phyloP scores from a whole-genome alignment of 768 basidiomycete species.

The Termitomyces sp. region DNA sequence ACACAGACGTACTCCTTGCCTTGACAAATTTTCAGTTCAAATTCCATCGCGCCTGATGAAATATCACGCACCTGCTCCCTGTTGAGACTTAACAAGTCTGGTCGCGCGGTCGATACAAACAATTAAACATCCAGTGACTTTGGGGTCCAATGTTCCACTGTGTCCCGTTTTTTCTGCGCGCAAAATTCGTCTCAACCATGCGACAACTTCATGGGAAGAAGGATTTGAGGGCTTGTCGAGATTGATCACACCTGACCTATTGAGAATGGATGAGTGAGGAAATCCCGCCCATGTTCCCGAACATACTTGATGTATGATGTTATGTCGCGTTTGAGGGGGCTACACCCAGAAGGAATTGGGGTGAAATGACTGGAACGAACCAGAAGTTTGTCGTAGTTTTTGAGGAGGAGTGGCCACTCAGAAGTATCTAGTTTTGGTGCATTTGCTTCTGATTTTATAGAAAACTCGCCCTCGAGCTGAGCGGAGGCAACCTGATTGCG shows the following conservation, averaged over 20 bases:
- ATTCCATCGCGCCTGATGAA: slow-evolving; percentile 1
- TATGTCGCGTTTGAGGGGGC: slow-evolving; percentile 94
- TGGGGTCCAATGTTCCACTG: slow-evolving; percentile 97
- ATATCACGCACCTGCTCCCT: slow-evolving; percentile 77
- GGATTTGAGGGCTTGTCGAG: slow-evolving; percentile 99
- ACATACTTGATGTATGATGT: slow-evolving; percentile 81
- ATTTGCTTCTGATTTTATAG: slow-evolving; percentile 75
- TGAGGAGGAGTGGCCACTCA: slow-evolving; percentile 95
- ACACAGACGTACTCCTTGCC: slow-evolving; percentile 99
- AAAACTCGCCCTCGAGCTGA: slow-evolving; percentile 70
- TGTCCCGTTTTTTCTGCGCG: slow-evolving; percentile 98
- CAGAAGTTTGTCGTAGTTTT: slow-evolving; percentile 98
- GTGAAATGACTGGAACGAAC: slow-evolving; percentile 97
- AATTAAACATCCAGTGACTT: slow-evolving; percentile 97
- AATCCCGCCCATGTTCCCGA: slow-evolving; percentile 10
- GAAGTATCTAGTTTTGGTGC: slow-evolving; percentile 88
- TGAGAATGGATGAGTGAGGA: slow-evolving; percentile 4
- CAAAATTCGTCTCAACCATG: slow-evolving; percentile 96
- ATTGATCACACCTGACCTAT: slow-evolving; percentile 97
- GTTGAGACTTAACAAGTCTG: slow-evolving; percentile 95
- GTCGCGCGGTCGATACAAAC: slow-evolving; percentile 99
- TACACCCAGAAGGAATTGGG: slow-evolving; percentile 91
- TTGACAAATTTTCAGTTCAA: slow-evolving; percentile 24
- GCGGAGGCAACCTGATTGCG: slow-evolving; percentile 70
- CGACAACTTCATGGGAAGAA: slow-evolving; percentile 98